Evolutionary conservation across 371 early-diverging fungal species (phyloP).

Genomic region (Haplosporangium sp.): DNA sequence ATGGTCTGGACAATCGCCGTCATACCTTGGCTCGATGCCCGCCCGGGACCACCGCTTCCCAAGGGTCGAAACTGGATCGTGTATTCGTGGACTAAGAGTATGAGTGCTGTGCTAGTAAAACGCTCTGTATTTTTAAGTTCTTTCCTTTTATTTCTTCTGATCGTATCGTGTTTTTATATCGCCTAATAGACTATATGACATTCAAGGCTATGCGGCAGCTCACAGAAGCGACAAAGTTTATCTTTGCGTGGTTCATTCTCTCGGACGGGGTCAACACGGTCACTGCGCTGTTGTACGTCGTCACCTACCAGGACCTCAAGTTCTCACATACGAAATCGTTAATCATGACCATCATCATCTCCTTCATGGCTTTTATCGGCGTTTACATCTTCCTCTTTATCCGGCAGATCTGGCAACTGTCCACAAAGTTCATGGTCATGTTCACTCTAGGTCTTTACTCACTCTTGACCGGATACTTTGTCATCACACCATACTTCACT

Average conservation of each 20-base stretch:
- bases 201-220: constrained; percentile 61
- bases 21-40: constrained; percentile 57
- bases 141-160: not conserved
- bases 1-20: constrained; percentile 49
- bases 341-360: constrained; percentile 48
- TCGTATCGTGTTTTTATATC: not conserved
- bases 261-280: constrained; percentile 70
- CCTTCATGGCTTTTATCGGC: constrained; percentile 58
- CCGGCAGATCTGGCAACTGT: constrained; percentile 31
- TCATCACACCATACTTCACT: constrained; percentile 51
- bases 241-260: constrained; percentile 69
- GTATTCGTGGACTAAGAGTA: constrained; percentile 59
- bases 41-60: constrained; percentile 73
- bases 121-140: not conserved
- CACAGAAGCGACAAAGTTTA: constrained; percentile 62
- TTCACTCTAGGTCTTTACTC: constrained; percentile 25
- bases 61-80: constrained; percentile 56
- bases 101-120: not conserved
- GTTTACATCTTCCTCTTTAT: constrained; percentile 56
- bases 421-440: constrained; percentile 43
- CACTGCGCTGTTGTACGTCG: constrained; percentile 55
- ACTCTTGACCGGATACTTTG: constrained; percentile 33
- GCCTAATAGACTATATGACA: constrained; percentile 21
- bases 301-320: constrained; percentile 48
- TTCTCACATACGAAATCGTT: constrained; percentile 41